Evolutionary conservation across 73 alveolate species (phyloP), one percentile per base, ranked within the genome.

Genomic region (Paramecium sexaurelia): DNA sequence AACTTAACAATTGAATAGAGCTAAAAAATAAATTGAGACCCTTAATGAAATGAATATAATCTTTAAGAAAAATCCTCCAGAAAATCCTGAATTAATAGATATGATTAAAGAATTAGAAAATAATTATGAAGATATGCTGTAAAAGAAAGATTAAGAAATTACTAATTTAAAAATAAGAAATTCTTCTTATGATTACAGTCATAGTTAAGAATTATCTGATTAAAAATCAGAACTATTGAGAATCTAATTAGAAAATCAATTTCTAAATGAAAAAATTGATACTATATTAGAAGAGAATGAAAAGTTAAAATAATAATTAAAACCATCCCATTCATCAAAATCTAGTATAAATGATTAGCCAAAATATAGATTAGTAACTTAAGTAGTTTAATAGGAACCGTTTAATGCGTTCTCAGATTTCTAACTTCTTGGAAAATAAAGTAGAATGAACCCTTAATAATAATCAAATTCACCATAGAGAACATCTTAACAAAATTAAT

Each of bases 21-120:
- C 83, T 26, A 61, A 61, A 61, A 61, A 61, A 61, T 61, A 61
- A 26, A 61, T 61, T 11, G 83, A 61, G 26, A 61, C 83, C 0
- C 83, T 61, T 26, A 61, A 61, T 61, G 83, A 61, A 61, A 61
- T 61, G 43, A 61, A 61, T 32, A 61, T 61, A 11, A 61, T 61
- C 11, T 61, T 61, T 13, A 61, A 61, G 47, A 61, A 32, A 61
- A 61, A 61, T n/a, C 83, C 83, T 10, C 83, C 83, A 7, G 83
- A 61, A 5, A 61, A 32, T 61, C 83, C 83, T 10, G 83, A 61
- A 24, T 45, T 61, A 5, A 61, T 61, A 61, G 83, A 61, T 24
- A 61, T 26, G 83, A 61, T 61, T 24, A 61, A 61, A 13, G 39
- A 61, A 61, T 61, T 61, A 32, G 83, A 61, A 32, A 61, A 15